Evolutionary conservation across 495 filamentous ascomycete genomes (phyloP).

Genomic region (Tetracladium setigerum): DNA sequence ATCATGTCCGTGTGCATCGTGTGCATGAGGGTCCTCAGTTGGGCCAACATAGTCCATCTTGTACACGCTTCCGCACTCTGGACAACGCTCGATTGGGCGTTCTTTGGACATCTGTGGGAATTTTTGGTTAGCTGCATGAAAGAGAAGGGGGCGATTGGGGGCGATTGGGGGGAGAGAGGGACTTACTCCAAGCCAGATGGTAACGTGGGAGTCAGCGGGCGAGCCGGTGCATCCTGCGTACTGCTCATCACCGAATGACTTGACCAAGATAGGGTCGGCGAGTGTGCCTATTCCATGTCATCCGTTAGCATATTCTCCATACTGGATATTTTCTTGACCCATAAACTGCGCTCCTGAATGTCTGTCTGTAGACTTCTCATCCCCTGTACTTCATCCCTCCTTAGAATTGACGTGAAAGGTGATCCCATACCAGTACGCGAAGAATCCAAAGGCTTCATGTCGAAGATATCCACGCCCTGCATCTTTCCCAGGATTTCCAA

Average conservation of each 20-base stretch:
- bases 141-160: conserved; percentile 6
- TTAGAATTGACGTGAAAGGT: background rate
- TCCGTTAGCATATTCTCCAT: background rate
- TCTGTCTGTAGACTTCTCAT: background rate
- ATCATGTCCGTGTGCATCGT: conserved; percentile 38
- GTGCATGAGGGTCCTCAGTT: conserved; percentile 54
- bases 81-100: conserved; percentile 86
- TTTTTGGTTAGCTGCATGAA: background rate
- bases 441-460: conserved; percentile 93
- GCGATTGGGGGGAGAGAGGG: background rate
- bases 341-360: background rate
- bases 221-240: conserved; percentile 93
- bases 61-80: conserved; percentile 89
- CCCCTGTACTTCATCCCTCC: background rate
- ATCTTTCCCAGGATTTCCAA: conserved; percentile 99
- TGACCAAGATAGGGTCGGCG: conserved; percentile 81
- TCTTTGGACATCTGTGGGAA: conserved; percentile 66
- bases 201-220: conserved; percentile 84
- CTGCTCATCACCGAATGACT: conserved; percentile 89
- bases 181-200: conserved; percentile 83
- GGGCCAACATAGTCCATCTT: conserved; percentile 96
- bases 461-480: conserved; percentile 96
- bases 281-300: conserved; percentile 60
- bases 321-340: background rate
- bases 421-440: conserved; percentile 64